A percentile compares a stretch with the other conserved stretches of the same genome.
phyloP scores from a whole-genome alignment of 495 filamentous ascomycete species.

The Penicillium robsamsonii region DNA sequence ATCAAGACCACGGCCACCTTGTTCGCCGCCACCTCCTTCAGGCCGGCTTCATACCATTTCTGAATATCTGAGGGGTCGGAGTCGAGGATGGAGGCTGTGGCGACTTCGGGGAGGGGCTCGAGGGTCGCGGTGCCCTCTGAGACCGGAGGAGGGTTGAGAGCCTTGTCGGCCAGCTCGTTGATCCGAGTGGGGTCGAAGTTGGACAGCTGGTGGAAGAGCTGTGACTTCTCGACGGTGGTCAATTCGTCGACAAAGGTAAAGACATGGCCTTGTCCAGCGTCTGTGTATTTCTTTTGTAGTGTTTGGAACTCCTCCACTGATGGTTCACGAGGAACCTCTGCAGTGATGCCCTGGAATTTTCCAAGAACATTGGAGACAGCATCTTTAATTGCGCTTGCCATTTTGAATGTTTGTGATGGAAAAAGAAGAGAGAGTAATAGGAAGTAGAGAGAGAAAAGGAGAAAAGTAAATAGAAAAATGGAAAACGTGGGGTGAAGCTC shows the following conservation, averaged over 20 bases:
- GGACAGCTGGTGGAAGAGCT: slow-evolving; percentile 77
- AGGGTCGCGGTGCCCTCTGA: slow-evolving; percentile 54
- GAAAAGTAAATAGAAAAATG: slow-evolving; percentile 26
- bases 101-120: slow-evolving; percentile 87
- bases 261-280: slow-evolving; percentile 83
- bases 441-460: neutral
- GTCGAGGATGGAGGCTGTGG: slow-evolving; percentile 88
- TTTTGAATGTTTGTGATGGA: slow-evolving; percentile 20
- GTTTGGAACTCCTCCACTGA: slow-evolving; percentile 67
- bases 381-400: slow-evolving; percentile 48
- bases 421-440: neutral
- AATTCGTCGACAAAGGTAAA: slow-evolving; percentile 88
- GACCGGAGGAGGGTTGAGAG: slow-evolving; percentile 70
- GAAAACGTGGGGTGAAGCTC: slow-evolving; percentile 28
- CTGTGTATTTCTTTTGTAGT: slow-evolving; percentile 73
- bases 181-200: slow-evolving; percentile 77
- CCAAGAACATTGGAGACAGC: slow-evolving; percentile 59
- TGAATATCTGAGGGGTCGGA: slow-evolving; percentile 76
- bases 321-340: slow-evolving; percentile 60
- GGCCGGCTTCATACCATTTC: slow-evolving; percentile 79
- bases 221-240: slow-evolving; percentile 64
- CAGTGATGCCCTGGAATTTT: slow-evolving; percentile 50
- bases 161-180: slow-evolving; percentile 78
- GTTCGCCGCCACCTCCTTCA: slow-evolving; percentile 81
- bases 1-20: slow-evolving; percentile 95